Evolutionary conservation across 1,284 basidiomycete species (phyloP), one percentile per base, ranked within the genome.

Genomic region (Irpex lacteus): DNA sequence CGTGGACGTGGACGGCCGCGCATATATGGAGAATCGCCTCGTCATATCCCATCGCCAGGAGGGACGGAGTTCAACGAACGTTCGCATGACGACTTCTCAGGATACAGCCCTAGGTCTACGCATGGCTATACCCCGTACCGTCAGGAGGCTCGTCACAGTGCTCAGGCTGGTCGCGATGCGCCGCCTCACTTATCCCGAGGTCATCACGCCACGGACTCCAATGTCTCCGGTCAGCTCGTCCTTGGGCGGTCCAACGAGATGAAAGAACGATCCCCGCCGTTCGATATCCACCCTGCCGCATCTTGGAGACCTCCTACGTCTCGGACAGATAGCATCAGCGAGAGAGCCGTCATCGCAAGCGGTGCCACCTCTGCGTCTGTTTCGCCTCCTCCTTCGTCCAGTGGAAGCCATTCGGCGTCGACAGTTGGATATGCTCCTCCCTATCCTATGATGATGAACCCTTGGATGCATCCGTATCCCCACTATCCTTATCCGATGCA

Each of bases 381-480:
- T 26, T 67, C 63, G 7, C 63, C 66, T 9, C 63, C 65, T 34
- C 65, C 65, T 49, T 67, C 70, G 7, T 65, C 71, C 9, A 47
- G 67, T 67, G 40, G 66, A 62, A 18, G 60, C 50, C 50, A 72
- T 40, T 65, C 70, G 15, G 8, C 40, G 4, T 44, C 40, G 8
- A 15, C 40, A 2, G 15, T 44, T 9, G 40, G 11, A 9, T 44
- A 44, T 15, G 5, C 15, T 49, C 63, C 63, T 19, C 72, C 79
- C 26, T 82, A 81, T 68, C 66, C 78, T 2, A 67, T 79, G 50
- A 56, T 57, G 40, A 38, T 53, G 36, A 26, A 26, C 26, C 34
- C 52, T 36, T 90, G 87, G 87, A 73, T 85, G 50, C 81, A 81
- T 44, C 77, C 82, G 9, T 87, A 82, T 69, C 73, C 79, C 13